Evolutionary conservation across 108 stramenopile genomes (phyloP), one percentile per base, ranked within the genome.

Genomic region (Schizochytrium sp.): DNA sequence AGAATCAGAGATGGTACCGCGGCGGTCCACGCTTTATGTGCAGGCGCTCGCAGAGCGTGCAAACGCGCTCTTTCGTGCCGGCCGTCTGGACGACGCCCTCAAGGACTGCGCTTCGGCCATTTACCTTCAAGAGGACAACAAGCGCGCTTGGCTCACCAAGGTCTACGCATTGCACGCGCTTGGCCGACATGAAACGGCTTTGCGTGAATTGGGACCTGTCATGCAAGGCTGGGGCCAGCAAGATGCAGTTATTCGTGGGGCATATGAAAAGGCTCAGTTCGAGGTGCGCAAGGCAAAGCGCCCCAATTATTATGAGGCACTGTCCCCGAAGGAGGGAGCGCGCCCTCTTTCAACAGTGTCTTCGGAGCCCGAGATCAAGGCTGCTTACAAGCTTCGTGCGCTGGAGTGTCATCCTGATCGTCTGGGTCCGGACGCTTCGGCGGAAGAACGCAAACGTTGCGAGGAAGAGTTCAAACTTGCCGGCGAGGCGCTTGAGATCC

Each of bases 351-450:
- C 48, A 18, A 6, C 76, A 34, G 60, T 93, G 23, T 93, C 93
- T 14, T 89, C 91, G 21, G 92, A 89, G 76, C 91, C 89, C 43
- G 95, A 95, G 89, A 95, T 95, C 87, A 94, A 94, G 72, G 92
- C 90, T 72, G 92, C 92, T 23, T 95, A 95, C 91, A 92, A 93
- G 44, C 69, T 58, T 10, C 83, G 91, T 53, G 90, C 92, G 18
- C 72, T 92, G 41, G 93, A 93, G 23, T 87, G 90, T 4, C 95
- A 95, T 87, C 95, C 95, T 3, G 94, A 95, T 71, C 58, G 88
- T 48, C 58, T 88, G 6, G 90, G 88, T 53, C 83, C 88, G 4
- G 87, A 91, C 18, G 87, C 87, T 4, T 48, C 89, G 19, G 60
- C 44, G 4, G 88, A 63, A 5, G 60, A 5, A 21, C 43, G 44